Conservation (phyloP, 768 basidiomycete species). For the Xerocomellus amylosporus region DNA sequence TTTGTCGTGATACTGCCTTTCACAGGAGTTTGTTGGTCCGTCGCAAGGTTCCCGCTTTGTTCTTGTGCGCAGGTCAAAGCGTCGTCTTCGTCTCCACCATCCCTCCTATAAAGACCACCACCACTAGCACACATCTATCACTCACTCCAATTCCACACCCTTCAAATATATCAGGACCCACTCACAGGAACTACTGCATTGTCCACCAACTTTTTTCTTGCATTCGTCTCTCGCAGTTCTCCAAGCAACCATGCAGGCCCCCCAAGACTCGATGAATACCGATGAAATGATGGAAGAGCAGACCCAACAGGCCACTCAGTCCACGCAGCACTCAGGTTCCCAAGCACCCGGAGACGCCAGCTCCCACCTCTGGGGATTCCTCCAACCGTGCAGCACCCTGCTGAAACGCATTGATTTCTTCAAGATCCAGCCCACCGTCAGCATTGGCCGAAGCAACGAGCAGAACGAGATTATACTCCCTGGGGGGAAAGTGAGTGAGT, state of each 20-base stretch:
- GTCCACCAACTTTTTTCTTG: background rate
- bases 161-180: background rate
- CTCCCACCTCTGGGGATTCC: conserved; percentile 62
- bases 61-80: conserved; percentile 16
- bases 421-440: conserved; percentile 47
- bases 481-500: conserved; percentile 73
- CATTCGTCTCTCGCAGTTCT: background rate
- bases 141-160: background rate
- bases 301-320: conserved; percentile 40
- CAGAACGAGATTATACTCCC: conserved; percentile 55
- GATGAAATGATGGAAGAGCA: conserved; percentile 32
- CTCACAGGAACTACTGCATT: conserved; percentile 1
- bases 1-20: conserved; percentile 15
- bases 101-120: conserved; percentile 18
- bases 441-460: conserved; percentile 52
- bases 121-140: background rate
- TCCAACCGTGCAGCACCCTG: conserved; percentile 57
- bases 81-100: background rate
- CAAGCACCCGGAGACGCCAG: conserved; percentile 22
- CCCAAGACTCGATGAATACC: conserved; percentile 22
- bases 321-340: conserved; percentile 37
- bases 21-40: conserved; percentile 15
- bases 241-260: conserved; percentile 14
- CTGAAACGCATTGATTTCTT: conserved; percentile 61
- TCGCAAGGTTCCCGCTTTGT: conserved; percentile 17